A percentile compares a stretch with the other conserved stretches of the same genome.
phyloP scores from a whole-genome alignment of 1,284 basidiomycete genomes.

The Fomitopsis betulina region DNA sequence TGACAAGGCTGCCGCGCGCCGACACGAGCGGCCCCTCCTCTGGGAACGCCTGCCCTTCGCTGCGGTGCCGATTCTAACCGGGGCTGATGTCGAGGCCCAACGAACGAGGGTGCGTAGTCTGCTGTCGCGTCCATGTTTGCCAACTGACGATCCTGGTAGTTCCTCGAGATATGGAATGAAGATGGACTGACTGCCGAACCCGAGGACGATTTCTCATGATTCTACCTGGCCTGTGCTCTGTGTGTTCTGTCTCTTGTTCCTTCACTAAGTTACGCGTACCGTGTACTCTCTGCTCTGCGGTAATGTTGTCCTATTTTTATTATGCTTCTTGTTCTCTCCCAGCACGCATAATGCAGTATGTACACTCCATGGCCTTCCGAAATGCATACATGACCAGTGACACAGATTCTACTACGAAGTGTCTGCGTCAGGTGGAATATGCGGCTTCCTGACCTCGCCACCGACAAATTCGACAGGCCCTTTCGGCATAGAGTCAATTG shows the following conservation, averaged over 20 bases:
- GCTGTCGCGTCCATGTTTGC: background rate
- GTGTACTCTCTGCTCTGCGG: background rate
- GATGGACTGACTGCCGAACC: conserved; percentile 74
- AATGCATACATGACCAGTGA: background rate
- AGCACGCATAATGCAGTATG: background rate
- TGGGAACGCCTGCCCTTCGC: conserved; percentile 75
- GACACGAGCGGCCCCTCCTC: conserved; percentile 55
- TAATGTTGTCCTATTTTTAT: conserved; percentile 15
- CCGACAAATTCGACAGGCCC: conserved; percentile 48
- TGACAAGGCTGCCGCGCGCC: conserved; percentile 71
- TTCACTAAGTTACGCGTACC: background rate
- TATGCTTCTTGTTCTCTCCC: conserved; percentile 5
- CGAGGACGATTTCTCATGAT: conserved; percentile 37
- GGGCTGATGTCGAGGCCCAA: conserved; percentile 54
- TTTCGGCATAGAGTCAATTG: conserved; percentile 39
- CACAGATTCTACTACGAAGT: background rate
- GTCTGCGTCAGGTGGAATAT: background rate
- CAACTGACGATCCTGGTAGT: conserved; percentile 36
- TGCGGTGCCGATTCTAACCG: conserved; percentile 48
- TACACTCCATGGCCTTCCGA: background rate
- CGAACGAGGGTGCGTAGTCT: conserved; percentile 45
- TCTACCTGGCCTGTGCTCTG: background rate
- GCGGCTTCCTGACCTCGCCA: conserved; percentile 28
- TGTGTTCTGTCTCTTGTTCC: background rate
- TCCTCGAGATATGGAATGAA: conserved; percentile 76